A percentile compares a stretch with the other conserved stretches of the same genome.
phyloP scores from a whole-genome alignment of 345 rosid species.

The Syzygium aromaticum region DNA sequence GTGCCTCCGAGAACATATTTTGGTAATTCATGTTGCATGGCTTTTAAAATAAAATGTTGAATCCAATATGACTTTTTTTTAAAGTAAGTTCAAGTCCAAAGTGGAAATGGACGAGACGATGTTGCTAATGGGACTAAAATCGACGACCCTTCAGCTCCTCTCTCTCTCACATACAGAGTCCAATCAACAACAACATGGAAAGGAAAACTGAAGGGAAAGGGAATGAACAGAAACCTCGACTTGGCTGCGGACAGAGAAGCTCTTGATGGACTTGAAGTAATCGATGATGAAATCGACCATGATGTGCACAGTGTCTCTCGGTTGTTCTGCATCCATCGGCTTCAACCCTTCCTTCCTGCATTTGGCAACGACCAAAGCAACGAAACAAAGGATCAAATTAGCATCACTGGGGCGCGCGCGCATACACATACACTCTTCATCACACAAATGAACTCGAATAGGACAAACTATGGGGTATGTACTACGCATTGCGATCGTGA shows the following conservation, averaged over 20 bases:
- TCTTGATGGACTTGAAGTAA: neutral
- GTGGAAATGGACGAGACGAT: neutral
- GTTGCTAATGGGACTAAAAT: neutral
- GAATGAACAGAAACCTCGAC: neutral
- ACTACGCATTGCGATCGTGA: neutral
- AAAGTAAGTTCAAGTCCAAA: neutral
- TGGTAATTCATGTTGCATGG: rapidly evolving
- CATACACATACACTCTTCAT: neutral
- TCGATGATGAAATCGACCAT: neutral
- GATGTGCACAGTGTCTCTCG: neutral
- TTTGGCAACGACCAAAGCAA: neutral
- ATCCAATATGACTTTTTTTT: neutral
- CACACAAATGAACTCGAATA: neutral
- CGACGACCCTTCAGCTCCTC: neutral
- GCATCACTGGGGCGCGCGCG: neutral
- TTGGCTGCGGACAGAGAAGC: neutral
- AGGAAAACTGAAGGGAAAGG: neutral
- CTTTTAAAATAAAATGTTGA: neutral
- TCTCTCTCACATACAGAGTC: neutral
- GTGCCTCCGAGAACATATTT: neutral
- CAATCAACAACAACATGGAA: neutral
- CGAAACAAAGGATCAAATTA: neutral
- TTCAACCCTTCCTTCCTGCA: neutral
- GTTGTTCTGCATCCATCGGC: neutral
- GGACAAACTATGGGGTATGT: neutral